Base-by-base conservation (phyloP, 495 filamentous ascomycete genomes). In the Penicillium steckii region DNA sequence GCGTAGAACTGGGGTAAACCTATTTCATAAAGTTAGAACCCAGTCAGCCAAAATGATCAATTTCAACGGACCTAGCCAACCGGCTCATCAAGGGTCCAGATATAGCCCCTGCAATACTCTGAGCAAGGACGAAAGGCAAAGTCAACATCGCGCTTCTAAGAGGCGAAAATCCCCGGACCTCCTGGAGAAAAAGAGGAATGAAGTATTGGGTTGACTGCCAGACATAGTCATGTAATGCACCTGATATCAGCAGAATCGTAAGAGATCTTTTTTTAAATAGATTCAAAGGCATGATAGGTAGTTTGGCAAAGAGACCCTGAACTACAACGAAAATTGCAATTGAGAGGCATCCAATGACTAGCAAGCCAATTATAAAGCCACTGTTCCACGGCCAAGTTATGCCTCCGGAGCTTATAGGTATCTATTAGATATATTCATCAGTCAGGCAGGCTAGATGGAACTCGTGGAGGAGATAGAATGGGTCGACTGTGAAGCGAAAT, bases 381-480 rank as follows among this genome's bases (percentile, higher is more conserved):
- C 78, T 81, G 43, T 73, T 47, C 82, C 82, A 85, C 9, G 71
- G 56, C 49, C 81, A 84, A 43, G 75, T 77, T 12, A 70, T 72
- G 0, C 83, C 81, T 10, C 80, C 81, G 4, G 80, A 82, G 8
- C 79, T 82, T 24, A 85, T 78, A 15, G 81, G 81, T 45, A 84
- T 80, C 48, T 51, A 27, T 2, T 15, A 17, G 18, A 30, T 15
- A 1, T 4, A 7, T 8, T 44, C 7, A 12, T 51, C 23, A 50
- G 48, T 15, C 29, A 4, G 29, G 3, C 29, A 32, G 8, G 29
- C 10, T 18, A 4, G n/a, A 5, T 3, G 33, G 15, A 37, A 27
- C 26, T 5, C 5, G 33, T 15, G 3, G 7, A 35, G 13, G 4
- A 35, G 10, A 6, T 15, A 12, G 4, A 37, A 17, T 4, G 18